Conservation (phyloP, 2,329 filamentous ascomycete species). For the Zarea fungicola region DNA sequence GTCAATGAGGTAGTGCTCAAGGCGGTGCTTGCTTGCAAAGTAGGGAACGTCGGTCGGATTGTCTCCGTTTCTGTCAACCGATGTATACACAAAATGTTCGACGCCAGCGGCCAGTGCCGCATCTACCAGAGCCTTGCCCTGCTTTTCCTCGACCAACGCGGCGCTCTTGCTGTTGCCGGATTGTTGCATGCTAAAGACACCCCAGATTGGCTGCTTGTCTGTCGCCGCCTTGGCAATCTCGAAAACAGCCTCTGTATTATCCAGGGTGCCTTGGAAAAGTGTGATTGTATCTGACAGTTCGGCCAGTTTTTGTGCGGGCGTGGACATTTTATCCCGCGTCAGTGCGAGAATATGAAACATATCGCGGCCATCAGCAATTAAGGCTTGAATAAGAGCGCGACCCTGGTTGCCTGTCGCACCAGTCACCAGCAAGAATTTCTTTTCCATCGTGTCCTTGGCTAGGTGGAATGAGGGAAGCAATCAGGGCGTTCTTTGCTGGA, state of each 20-base stretch:
- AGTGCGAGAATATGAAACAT: background rate
- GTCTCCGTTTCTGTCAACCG: background rate
- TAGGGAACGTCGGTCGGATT: slow-evolving; percentile 54
- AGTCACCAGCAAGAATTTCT: no score
- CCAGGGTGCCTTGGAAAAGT: background rate
- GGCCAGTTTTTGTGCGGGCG: background rate
- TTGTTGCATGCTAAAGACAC: background rate
- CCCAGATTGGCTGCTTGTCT: background rate
- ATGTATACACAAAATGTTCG: slow-evolving; percentile 53
- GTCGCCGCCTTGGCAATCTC: background rate
- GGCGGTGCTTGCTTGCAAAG: slow-evolving; percentile 56
- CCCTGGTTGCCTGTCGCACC: slow-evolving; percentile 47
- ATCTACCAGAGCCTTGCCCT: slow-evolving; percentile 56
- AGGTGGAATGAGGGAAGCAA: no score
- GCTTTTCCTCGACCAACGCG: slow-evolving; percentile 33
- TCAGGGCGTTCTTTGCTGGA: no score
- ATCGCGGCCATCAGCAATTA: slow-evolving; percentile 29
- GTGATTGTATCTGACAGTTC: background rate
- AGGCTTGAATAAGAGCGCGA: slow-evolving; percentile 36
- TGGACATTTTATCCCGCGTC: background rate
- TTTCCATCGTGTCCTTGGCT: no score
- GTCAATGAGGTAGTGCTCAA: slow-evolving; percentile 58
- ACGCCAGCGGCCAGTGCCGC: slow-evolving; percentile 50
- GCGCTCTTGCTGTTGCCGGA: background rate
- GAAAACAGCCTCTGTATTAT: background rate